Conservation (phyloP, 2,329 filamentous ascomycete genomes). For the Pyrenochaeta sp. region DNA sequence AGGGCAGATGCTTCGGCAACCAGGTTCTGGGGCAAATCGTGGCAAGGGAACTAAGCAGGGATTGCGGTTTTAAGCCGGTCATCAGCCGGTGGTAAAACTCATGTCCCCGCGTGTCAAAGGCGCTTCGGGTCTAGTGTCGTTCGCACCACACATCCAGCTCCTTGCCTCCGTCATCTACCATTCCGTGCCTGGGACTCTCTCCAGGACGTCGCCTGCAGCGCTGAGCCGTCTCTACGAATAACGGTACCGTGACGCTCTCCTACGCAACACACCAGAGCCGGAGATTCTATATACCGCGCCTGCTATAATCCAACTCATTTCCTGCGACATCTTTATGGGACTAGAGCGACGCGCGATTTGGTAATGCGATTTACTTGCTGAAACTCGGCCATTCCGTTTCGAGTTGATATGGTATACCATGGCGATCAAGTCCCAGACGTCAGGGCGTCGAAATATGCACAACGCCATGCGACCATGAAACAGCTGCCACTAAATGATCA, state of each 20-base stretch:
- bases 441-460: slow-evolving; percentile 30
- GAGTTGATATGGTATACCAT: slow-evolving; percentile 7
- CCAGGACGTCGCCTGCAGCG: slow-evolving; percentile 36
- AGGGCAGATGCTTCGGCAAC: slow-evolving; percentile 18
- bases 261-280: slow-evolving; percentile 18
- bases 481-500: slow-evolving; percentile 30
- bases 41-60: slow-evolving; percentile 7
- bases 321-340: slow-evolving; percentile 5
- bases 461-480: slow-evolving; percentile 36
- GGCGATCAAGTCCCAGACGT: slow-evolving; percentile 29
- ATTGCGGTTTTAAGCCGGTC: neutral
- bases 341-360: slow-evolving; percentile 9
- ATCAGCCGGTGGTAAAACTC: slow-evolving; percentile 16
- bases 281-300: slow-evolving; percentile 21
- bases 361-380: slow-evolving; percentile 29
- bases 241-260: slow-evolving; percentile 16
- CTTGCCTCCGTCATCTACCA: slow-evolving; percentile 22
- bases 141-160: slow-evolving; percentile 17
- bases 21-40: slow-evolving; percentile 24
- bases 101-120: slow-evolving; percentile 2
- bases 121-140: slow-evolving; percentile 13
- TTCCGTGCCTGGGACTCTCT: slow-evolving; percentile 21
- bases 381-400: slow-evolving; percentile 24
- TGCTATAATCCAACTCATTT: slow-evolving; percentile 9
- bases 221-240: slow-evolving; percentile 28